Percentiles rank a stretch among this genome's conserved stretches.
These are phyloP conservation scores for Euphrasia arctica DNA, from an alignment of 305 asterid species.

Conservation along the genomic window DNA sequence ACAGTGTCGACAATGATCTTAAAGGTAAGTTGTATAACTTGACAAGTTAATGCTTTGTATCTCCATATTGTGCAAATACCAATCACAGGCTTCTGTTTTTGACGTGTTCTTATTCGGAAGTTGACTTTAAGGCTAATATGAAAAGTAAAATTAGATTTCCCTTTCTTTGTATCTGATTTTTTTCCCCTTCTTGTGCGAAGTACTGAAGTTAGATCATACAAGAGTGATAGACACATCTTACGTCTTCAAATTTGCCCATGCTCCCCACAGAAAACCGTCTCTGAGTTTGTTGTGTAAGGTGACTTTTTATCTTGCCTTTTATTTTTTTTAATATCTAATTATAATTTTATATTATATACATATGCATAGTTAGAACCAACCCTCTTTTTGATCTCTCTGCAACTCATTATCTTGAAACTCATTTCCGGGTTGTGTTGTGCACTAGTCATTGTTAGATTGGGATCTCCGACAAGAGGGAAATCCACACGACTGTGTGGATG, in stretches of 20 bases:
- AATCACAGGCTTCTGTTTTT: neutral
- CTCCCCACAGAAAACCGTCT: conserved; percentile 56
- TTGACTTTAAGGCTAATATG: conserved; percentile 4
- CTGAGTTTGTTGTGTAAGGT: conserved; percentile 80
- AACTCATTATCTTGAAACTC: neutral
- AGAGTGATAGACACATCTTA: conserved; percentile 89
- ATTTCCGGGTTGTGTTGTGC: conserved; percentile 18
- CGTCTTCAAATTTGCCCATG: conserved; percentile 58
- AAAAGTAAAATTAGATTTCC: neutral
- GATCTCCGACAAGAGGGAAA: conserved; percentile 61
- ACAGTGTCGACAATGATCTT: conserved; percentile 92
- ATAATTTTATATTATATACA: no score
- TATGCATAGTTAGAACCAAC: neutral
- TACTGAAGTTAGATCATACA: conserved; percentile 68
- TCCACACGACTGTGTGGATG: conserved; percentile 83
- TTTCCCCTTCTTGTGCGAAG: conserved; percentile 39
- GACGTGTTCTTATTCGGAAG: neutral
- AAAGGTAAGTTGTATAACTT: conserved; percentile 47
- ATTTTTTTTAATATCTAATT: no score
- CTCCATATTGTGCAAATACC: neutral
- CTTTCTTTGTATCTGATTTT: conserved; percentile 2
- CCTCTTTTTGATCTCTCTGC: neutral
- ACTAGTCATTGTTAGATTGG: conserved; percentile 63
- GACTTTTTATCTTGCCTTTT: conserved; percentile 18
- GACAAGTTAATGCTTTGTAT: conserved; percentile 9